Evolutionary conservation across 1,284 basidiomycete species (phyloP).

Genomic region (Tranzscheliella williamsii): DNA sequence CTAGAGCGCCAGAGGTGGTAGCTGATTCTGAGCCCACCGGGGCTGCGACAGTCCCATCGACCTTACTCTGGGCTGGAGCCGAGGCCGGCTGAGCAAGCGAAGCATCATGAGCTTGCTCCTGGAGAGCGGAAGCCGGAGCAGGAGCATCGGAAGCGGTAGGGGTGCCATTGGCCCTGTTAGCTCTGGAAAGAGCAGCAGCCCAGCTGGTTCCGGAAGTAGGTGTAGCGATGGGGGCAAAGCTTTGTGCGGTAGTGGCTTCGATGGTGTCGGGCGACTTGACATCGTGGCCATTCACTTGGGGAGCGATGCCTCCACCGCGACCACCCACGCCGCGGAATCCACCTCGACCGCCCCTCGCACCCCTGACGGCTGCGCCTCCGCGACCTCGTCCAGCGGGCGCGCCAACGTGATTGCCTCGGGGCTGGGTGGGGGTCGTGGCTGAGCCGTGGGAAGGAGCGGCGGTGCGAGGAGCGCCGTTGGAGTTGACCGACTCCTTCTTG

Average conservation of each 20-base stretch:
- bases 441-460: constrained; percentile 8
- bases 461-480: constrained; percentile 10
- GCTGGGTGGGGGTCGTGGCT: constrained; percentile 11
- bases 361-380: constrained; percentile 39
- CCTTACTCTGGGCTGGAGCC: constrained; percentile 11
- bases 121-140: constrained; percentile 21
- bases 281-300: constrained; percentile 46
- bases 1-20: constrained; percentile 30
- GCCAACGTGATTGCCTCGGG: constrained; percentile 32
- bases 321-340: constrained; percentile 46
- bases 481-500: constrained; percentile 47
- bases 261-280: constrained; percentile 30
- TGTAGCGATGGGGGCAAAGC: constrained; percentile 34
- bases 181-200: constrained; percentile 44
- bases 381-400: constrained; percentile 38
- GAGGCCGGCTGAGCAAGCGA: constrained; percentile 3
- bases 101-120: constrained; percentile 18
- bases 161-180: constrained; percentile 23
- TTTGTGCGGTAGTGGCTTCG: constrained; percentile 29
- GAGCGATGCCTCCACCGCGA: constrained; percentile 42
- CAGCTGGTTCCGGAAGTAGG: constrained; percentile 45
- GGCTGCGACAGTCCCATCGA: constrained; percentile 1
- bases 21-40: constrained; percentile 22
- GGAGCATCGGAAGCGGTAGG: constrained; percentile 16
- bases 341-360: constrained; percentile 49